Conservation (phyloP, 768 basidiomycete genomes). For the Asterophora parasitica region DNA sequence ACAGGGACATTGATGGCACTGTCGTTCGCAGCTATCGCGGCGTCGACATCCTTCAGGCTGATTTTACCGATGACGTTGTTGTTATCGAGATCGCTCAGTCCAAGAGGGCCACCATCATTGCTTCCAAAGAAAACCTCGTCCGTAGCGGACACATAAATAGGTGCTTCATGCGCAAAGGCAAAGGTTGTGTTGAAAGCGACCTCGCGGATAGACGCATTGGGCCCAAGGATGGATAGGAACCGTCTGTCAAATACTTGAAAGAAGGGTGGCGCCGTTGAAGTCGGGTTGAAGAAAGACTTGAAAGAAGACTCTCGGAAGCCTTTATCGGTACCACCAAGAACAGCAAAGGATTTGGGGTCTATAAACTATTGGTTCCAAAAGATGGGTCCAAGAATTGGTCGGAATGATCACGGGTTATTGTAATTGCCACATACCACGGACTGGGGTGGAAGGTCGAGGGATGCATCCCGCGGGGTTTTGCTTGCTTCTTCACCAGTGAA, state of each 20-base stretch:
- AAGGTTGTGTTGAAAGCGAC: constrained; percentile 59
- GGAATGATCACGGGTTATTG: background rate
- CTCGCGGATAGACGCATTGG: constrained; percentile 48
- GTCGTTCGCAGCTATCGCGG: constrained; percentile 32
- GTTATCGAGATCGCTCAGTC: constrained; percentile 57
- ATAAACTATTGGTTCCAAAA: constrained; percentile 35
- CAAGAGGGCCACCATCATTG: constrained; percentile 61
- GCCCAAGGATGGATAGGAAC: constrained; percentile 60
- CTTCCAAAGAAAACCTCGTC: constrained; percentile 71
- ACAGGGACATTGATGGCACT: constrained; percentile 46
- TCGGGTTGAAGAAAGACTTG: constrained; percentile 52
- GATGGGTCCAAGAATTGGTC: background rate
- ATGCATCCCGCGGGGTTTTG: background rate
- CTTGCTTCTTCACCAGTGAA: constrained; percentile 1
- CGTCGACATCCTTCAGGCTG: constrained; percentile 50
- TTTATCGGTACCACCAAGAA: constrained; percentile 38
- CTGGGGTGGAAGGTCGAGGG: constrained; percentile 23
- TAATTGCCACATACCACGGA: constrained; percentile 24
- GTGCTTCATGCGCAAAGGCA: constrained; percentile 78
- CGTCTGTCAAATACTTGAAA: constrained; percentile 47
- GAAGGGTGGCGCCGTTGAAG: constrained; percentile 50
- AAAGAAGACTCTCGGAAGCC: constrained; percentile 35
- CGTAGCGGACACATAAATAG: constrained; percentile 60
- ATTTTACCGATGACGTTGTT: constrained; percentile 64
- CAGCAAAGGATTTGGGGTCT: constrained; percentile 47